Evolutionary conservation across 75 land plant species (phyloP).

Genomic region (Gnetum montanum): DNA sequence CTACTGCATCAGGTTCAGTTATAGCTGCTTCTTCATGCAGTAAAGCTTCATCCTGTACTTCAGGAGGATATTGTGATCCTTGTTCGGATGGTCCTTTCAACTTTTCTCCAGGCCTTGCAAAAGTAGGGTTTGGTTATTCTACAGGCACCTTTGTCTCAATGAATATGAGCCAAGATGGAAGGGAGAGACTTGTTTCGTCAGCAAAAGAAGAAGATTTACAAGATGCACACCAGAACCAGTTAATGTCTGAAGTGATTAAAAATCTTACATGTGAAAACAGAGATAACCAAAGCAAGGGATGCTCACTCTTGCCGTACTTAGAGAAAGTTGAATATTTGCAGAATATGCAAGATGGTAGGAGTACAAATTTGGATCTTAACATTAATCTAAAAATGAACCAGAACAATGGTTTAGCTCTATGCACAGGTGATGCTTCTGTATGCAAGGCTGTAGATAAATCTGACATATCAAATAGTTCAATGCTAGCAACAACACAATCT

Average conservation of each 20-base stretch:
- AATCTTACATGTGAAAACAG: background rate
- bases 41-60: background rate
- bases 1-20: background rate
- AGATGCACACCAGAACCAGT: background rate
- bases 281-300: background rate
- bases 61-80: background rate
- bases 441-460: background rate
- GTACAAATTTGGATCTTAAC: background rate
- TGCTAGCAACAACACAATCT: background rate
- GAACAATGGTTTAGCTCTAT: background rate
- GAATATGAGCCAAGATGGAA: conserved; percentile 1
- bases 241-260: background rate
- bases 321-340: conserved; percentile 1
- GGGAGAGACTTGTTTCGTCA: background rate
- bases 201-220: background rate
- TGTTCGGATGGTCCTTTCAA: conserved; percentile 1
- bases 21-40: background rate
- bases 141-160: background rate
- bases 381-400: background rate
- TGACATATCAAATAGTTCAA: background rate
- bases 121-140: background rate
- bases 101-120: background rate
- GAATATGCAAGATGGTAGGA: background rate
- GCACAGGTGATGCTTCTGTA: background rate
- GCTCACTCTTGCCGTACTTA: background rate